Evolutionary conservation across 257 asterid species (phyloP), one percentile per base, ranked within the genome.

Genomic region (Solanum habrochaites): DNA sequence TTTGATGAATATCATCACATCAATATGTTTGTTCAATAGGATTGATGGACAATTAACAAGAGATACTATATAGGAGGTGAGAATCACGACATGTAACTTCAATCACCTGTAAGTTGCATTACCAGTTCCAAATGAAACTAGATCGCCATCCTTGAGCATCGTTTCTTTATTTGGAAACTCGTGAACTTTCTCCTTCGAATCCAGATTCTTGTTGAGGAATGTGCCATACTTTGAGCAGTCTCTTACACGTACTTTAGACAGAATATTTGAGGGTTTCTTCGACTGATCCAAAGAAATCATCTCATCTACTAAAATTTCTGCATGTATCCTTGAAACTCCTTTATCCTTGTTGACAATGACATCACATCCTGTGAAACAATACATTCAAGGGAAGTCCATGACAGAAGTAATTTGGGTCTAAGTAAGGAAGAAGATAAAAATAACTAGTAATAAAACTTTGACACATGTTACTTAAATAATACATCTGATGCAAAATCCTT

Each of bases 141-240:
- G 78, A 90, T 97, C 96, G 85, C 97, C 99, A 88, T 95, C 96
- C 90, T 89, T 91, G 70, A 97, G 91, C 27, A 39, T 67, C 69
- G 92, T 74, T 90, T 97, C 99, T 90, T 89, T 97, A 86, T 93
- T 92, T 62, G 97, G 94, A 87, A 83, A 88, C 87, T 95, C 99
- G 2, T 96, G 96, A 90, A 97, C 96, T 82, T 95, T 97, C 88
- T 92, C 95, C 91, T 91, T 93, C 10, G 91, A 89, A 56, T 86
- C 93, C 62, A 83, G 29, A 90, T 89, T 85, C 67, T 69, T 93
- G 89, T 81, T 90, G 72, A 97, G 89, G 89, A 94, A 94, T 58
- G 99, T 96, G 52, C 99, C 99, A 86, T 96, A 97, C 90, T 96
- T 96, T 71, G 99, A 97, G 93, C 95, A 91, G 89, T 97, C 99